A percentile compares a stretch with the other conserved stretches of the same genome.
phyloP scores from a whole-genome alignment of 2,329 filamentous ascomycete genomes.

The Nothopassalora personata region DNA sequence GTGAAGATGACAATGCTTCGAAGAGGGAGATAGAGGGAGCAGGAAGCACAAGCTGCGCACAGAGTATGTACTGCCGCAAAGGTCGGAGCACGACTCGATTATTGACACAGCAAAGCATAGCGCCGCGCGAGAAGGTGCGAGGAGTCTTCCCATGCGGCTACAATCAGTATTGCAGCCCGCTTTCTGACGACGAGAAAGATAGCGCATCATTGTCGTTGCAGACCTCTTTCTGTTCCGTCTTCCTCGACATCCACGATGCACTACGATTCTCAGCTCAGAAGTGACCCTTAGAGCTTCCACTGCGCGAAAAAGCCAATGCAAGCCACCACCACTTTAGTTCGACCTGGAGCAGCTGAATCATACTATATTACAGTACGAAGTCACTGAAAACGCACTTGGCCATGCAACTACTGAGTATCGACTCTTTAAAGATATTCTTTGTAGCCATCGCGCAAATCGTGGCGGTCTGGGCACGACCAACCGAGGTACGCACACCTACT shows the following conservation, averaged over 20 bases:
- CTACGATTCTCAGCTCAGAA: background rate
- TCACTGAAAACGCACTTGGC: background rate
- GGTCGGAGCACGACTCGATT: background rate
- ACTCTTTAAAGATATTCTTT: background rate
- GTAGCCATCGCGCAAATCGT: background rate
- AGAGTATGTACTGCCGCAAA: constrained; percentile 2
- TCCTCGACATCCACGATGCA: background rate
- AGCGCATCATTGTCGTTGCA: too few species aligned
- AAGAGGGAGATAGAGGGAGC: background rate
- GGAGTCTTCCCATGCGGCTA: too few species aligned
- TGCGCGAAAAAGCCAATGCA: background rate
- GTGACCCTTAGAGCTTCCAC: background rate
- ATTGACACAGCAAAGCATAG: background rate
- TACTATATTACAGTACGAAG: background rate
- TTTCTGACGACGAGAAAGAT: too few species aligned
- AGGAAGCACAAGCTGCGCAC: background rate
- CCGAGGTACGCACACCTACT: background rate
- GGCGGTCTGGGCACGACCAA: background rate
- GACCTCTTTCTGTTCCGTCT: too few species aligned
- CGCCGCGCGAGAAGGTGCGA: background rate
- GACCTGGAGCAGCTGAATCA: background rate
- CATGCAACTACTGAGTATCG: background rate
- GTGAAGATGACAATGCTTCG: background rate
- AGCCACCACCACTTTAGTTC: background rate
- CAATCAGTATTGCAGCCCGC: too few species aligned